Conservation (phyloP, 75 land plant genomes). For the Isoetes taiwanensis region DNA sequence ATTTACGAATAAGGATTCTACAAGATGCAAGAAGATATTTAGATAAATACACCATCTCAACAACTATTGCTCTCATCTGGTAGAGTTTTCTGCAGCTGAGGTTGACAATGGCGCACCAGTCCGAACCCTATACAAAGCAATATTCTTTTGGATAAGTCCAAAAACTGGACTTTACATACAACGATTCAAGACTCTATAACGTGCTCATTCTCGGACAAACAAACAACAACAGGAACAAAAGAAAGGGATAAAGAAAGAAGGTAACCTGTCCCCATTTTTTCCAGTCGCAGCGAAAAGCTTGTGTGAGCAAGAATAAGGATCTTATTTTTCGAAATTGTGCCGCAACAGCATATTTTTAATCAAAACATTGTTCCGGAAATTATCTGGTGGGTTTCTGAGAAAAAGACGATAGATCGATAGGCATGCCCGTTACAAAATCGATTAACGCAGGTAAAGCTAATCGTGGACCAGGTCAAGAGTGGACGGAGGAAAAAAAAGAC, state of each 20-base stretch:
- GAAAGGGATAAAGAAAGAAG: background rate
- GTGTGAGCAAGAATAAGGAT: constrained; percentile 86
- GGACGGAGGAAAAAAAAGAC: too few species aligned
- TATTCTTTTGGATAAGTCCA: constrained; percentile 86
- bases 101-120: constrained; percentile 84
- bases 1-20: constrained; percentile 76
- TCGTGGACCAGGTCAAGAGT: too few species aligned
- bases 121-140: constrained; percentile 59
- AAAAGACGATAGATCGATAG: too few species aligned
- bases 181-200: background rate
- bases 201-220: background rate
- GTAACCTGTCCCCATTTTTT: constrained; percentile 61
- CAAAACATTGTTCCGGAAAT: too few species aligned
- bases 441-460: too few species aligned
- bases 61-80: constrained; percentile 67
- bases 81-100: constrained; percentile 78
- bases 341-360: too few species aligned
- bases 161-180: constrained; percentile 58
- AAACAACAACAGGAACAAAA: constrained; percentile 8
- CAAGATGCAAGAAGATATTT: background rate
- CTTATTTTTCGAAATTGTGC: constrained; percentile 75
- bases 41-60: background rate
- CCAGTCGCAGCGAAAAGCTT: constrained; percentile 81
- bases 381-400: too few species aligned
- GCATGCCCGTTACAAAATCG: too few species aligned